Conservation (phyloP, 768 basidiomycete genomes). For the Naganishia friedmannii region DNA sequence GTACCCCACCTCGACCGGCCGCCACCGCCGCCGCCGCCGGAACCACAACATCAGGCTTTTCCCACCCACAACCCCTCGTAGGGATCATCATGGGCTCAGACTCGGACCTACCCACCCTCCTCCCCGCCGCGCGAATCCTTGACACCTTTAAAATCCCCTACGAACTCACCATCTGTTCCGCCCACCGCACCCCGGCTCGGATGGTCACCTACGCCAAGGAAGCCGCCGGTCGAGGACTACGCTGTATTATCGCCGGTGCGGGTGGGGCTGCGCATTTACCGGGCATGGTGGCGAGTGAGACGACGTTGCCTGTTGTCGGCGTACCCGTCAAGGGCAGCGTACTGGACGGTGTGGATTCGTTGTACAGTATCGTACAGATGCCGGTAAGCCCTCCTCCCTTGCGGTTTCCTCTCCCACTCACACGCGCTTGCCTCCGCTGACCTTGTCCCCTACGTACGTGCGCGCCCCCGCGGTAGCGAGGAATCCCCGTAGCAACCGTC, state of each 20-base stretch:
- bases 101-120: constrained; percentile 92
- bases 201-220: constrained; percentile 76
- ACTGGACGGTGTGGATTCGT: constrained; percentile 92
- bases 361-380: constrained; percentile 98
- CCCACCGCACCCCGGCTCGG: constrained; percentile 87
- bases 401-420: constrained; percentile 36
- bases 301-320: constrained; percentile 84
- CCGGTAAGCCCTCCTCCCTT: constrained; percentile 63
- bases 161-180: constrained; percentile 92
- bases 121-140: constrained; percentile 79
- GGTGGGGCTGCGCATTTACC: constrained; percentile 98
- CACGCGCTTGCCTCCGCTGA: no score
- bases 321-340: constrained; percentile 94
- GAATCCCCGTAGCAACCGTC: constrained; percentile 94
- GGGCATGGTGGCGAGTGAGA: constrained; percentile 97
- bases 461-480: constrained; percentile 74
- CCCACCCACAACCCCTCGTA: constrained; percentile 72
- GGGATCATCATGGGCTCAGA: constrained; percentile 98
- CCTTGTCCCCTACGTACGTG: not conserved
- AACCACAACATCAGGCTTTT: constrained; percentile 54
- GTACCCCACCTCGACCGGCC: not conserved
- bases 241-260: constrained; percentile 86
- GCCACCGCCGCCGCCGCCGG: constrained; percentile 27
- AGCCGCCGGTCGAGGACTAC: constrained; percentile 58
- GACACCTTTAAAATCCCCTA: constrained; percentile 79